Base-by-base conservation (phyloP, 805 yeast genomes). In the Starmerella bombicola region DNA sequence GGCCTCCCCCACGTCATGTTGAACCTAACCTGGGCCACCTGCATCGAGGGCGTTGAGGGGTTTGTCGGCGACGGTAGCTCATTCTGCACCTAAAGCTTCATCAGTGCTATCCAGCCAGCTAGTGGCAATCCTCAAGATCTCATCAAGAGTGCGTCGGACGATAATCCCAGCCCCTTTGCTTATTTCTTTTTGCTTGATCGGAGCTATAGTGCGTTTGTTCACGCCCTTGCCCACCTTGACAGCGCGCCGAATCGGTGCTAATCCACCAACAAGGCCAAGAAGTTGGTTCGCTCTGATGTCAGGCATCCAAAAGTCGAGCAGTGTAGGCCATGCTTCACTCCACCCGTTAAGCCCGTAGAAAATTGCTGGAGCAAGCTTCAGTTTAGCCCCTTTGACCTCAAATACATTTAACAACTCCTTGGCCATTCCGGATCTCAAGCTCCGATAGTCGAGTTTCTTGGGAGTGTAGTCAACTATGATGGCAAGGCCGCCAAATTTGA, bases 391-490 rank as follows among this genome's bases (percentile, higher is more conserved):
- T 54, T 88, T 95, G 29, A 91, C 66, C 6, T 79, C 78, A 60
- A 91, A 86, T 47, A 91, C 73, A 56, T 91, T 91, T 71, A 84
- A 76, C 38, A 91, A 71, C 56, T 88, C 96, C 3, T 80, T 76
- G 0, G 84, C 73, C 46, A 79, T 84, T 0, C 97, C 97, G 0
- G 95, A 79, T 43, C 82, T 67, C 23, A 86, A 69, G 0, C 94
- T 95, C 2, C 76, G 73, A 55, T 80, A 82, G 57, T 88, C 93
- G 22, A 88, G 69, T 49, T 76, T 80, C 56, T 85, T 85, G 0
- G 98, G 97, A 56, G 84, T 85, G 58, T 91, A 91, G 59, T 91
- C 97, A 30, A 91, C 64, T 46, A 76, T 76, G 17, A 91, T 56
- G 35, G 71, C 70, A 4, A 85, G 68, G 5, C 55, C 57, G 3